phyloP scores from a whole-genome alignment of 352 stramenopile genomes.

The Pythium diclinum region DNA sequence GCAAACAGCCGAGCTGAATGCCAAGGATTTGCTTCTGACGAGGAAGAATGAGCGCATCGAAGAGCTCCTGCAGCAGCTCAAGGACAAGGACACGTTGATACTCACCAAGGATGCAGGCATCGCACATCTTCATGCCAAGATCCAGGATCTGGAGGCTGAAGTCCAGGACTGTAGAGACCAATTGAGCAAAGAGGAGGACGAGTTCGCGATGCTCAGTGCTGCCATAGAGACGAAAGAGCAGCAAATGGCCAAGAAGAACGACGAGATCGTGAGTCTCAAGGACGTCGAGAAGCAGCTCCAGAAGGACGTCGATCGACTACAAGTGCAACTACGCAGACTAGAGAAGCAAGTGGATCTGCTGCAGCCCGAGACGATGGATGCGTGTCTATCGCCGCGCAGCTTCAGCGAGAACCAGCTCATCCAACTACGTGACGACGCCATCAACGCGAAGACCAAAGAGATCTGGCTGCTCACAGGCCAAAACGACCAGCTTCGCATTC shows the following conservation, averaged over 20 bases:
- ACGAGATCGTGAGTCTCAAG: conserved; percentile 28
- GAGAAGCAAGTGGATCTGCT: conserved; percentile 45
- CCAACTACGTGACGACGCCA: conserved; percentile 65
- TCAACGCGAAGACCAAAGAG: conserved; percentile 65
- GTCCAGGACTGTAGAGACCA: conserved; percentile 43
- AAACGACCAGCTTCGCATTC: conserved; percentile 59
- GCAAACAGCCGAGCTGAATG: conserved; percentile 60
- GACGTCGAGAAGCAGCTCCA: conserved; percentile 39
- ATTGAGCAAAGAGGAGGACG: conserved; percentile 59
- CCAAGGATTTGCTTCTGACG: conserved; percentile 57
- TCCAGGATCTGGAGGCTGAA: conserved; percentile 27
- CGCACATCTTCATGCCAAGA: conserved; percentile 13
- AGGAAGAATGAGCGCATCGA: conserved; percentile 64
- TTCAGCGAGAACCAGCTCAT: conserved; percentile 77
- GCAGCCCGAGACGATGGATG: conserved; percentile 45
- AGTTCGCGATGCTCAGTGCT: conserved; percentile 60
- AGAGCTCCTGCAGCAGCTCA: conserved; percentile 50
- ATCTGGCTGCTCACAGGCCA: conserved; percentile 65
- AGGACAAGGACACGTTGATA: conserved; percentile 24
- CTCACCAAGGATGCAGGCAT: conserved; percentile 2
- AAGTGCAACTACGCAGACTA: conserved; percentile 35
- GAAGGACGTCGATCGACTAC: conserved; percentile 44
- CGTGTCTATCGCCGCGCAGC: conserved; percentile 65
- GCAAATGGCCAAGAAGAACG: conserved; percentile 34
- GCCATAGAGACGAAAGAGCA: conserved; percentile 51